A percentile compares a stretch with the other conserved stretches of the same genome.
Conservation (phyloP, 371 early-diverging fungal genomes). For the Mortierella sp. region DNA sequence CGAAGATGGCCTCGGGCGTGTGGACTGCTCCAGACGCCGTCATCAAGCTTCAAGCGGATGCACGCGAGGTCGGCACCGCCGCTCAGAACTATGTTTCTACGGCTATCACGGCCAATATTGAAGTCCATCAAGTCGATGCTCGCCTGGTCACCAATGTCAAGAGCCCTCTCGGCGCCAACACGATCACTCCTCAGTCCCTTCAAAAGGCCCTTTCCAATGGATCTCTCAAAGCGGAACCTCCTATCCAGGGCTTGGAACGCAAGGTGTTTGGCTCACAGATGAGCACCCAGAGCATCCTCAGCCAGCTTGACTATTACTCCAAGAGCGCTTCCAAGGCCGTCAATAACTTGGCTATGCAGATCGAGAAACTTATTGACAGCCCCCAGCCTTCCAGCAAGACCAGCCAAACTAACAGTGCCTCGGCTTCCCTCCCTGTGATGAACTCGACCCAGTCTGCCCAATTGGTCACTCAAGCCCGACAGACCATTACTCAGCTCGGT, state of each 20-base stretch:
- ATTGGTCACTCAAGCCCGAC: conserved; percentile 56
- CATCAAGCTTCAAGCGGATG: conserved; percentile 72
- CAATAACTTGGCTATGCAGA: conserved; percentile 48
- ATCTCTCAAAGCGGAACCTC: conserved; percentile 58
- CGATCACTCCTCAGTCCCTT: conserved; percentile 38
- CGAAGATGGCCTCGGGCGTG: conserved; percentile 85
- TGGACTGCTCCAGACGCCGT: conserved; percentile 89
- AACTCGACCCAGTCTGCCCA: conserved; percentile 58
- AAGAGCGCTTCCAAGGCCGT: conserved; percentile 55
- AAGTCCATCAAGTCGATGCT: conserved; percentile 53
- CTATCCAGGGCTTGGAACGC: conserved; percentile 29
- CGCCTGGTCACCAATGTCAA: conserved; percentile 52
- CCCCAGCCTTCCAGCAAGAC: conserved; percentile 34
- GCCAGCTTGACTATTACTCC: conserved; percentile 52
- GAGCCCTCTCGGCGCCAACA: conserved; percentile 48
- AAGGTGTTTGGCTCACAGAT: conserved; percentile 52
- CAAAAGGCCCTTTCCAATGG: conserved; percentile 49
- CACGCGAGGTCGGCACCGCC: conserved; percentile 69
- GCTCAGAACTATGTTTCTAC: conserved; percentile 46
- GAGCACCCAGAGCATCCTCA: conserved; percentile 46
- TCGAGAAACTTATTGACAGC: conserved; percentile 48
- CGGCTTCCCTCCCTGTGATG: conserved; percentile 40
- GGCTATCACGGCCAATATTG: conserved; percentile 39
- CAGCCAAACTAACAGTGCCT: conserved; percentile 11
- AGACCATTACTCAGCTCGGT: conserved; percentile 59